These are phyloP conservation scores for Melastoma malabathricum DNA, from an alignment of 345 rosid genomes.

Conservation along the genomic window DNA sequence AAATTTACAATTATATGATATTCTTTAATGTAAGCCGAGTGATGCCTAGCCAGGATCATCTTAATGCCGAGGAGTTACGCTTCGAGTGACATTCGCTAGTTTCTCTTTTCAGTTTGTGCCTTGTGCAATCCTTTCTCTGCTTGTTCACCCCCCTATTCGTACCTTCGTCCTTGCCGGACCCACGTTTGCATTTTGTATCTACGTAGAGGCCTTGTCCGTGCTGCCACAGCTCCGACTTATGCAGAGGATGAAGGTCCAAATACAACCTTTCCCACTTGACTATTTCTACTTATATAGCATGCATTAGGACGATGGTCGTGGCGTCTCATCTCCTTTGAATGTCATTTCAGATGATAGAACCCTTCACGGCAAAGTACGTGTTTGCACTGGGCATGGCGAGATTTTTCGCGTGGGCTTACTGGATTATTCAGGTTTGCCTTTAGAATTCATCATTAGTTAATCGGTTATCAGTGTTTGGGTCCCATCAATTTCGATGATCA, in stretches of 20 bases:
- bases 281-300: not conserved
- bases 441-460: too few species aligned
- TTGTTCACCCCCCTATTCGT: constrained; percentile 30
- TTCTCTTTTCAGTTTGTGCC: constrained; percentile 39
- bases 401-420: constrained; percentile 66
- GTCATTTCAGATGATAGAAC: constrained; percentile 59
- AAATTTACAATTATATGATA: too few species aligned
- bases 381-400: constrained; percentile 70
- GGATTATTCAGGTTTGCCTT: constrained; percentile 49
- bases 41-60: too few species aligned
- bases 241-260: constrained; percentile 66
- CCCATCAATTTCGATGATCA: not conserved
- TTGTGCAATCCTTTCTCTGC: constrained; percentile 30
- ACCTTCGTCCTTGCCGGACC: constrained; percentile 9
- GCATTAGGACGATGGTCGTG: not conserved
- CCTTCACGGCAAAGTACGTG: constrained; percentile 73
- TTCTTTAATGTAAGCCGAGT: too few species aligned
- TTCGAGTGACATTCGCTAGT: not conserved
- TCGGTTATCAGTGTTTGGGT: not conserved
- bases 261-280: not conserved
- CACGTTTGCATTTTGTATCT: constrained; percentile 58
- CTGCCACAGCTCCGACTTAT: constrained; percentile 81
- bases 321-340: constrained; percentile 1
- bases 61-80: too few species aligned
- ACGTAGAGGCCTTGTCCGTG: constrained; percentile 61